Base-by-base conservation (phyloP, 2,329 filamentous ascomycete genomes). In the Phaeoacremonium minimum region DNA sequence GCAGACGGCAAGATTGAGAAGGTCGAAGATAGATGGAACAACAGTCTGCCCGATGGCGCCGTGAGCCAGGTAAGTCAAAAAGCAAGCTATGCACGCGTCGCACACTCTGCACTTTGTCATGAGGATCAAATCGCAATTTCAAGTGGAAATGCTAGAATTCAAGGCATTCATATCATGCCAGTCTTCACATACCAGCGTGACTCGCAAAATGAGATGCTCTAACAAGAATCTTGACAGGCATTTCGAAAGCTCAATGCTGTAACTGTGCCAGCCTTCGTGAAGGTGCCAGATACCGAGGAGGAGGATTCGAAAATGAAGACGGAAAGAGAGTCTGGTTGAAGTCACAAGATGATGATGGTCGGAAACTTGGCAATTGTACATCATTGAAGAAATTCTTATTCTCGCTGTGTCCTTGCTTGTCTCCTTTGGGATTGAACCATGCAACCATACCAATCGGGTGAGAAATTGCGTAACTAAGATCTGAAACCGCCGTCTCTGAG, bases 11-110 rank as follows among this genome's bases (percentile, higher is more conserved):
- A 50, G 46, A 63, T 64, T 19, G 46, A 49, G 4, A 55, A 45
- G 33, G 54, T 65, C 26, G 58, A 59, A 41, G 61, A 64, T 37
- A 40, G 48, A 31, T 64, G 60, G 61, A 53, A 63, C 37, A 55
- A 53, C 18, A 55, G 55, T 26, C 38, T 64, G 32, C 58, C 60
- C 4, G 56, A 61, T 5, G 57, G 57, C 3, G 43, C 43, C 1
- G 39, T 63, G 22, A 52, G 46, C n/a, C 47, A 62, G 42, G 59
- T 61, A 44, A 43, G 58, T 50, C n/a, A n/a, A n/a, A n/a, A n/a
- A n/a, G n/a, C n/a, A n/a, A n/a, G n/a, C n/a, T n/a, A n/a, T n/a
- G n/a, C n/a, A n/a, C n/a, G n/a, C n/a, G n/a, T n/a, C n/a, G 28
- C 30, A n/a, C 4, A 31, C 5, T 12, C 14, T 15, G 6, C 5